Percentiles rank a stretch among this genome's conserved stretches.
These are phyloP conservation scores for Colletotrichum viniferum DNA, from an alignment of 2,329 filamentous ascomycete species.

Conservation along the genomic window DNA sequence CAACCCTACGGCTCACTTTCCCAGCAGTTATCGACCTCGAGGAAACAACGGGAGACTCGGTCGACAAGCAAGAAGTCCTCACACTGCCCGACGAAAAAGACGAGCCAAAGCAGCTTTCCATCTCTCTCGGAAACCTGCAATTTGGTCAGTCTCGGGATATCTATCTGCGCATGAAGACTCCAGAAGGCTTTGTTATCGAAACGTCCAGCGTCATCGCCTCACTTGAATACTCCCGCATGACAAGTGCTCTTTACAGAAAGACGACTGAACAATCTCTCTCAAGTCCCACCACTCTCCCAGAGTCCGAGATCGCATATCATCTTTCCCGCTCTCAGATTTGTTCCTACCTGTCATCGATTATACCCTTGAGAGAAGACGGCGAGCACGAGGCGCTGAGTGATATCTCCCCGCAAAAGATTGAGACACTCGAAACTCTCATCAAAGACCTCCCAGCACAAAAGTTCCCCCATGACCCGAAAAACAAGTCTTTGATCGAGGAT, in stretches of 20 bases:
- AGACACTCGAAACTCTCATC: slow-evolving; percentile 35
- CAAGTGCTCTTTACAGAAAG: not conserved
- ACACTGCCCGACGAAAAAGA: slow-evolving; percentile 14
- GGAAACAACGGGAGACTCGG: slow-evolving; percentile 42
- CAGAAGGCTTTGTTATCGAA: not conserved
- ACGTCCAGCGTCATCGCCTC: slow-evolving; percentile 12
- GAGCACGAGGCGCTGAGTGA: slow-evolving; percentile 35
- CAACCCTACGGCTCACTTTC: slow-evolving; percentile 46
- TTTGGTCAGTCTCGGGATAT: slow-evolving; percentile 66
- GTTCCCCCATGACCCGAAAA: slow-evolving; percentile 39
- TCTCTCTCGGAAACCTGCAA: slow-evolving; percentile 57
- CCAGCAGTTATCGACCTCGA: slow-evolving; percentile 38
- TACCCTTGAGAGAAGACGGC: slow-evolving; percentile 37
- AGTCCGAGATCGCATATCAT: slow-evolving; percentile 53
- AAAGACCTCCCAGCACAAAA: slow-evolving; percentile 36
- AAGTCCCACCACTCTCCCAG: slow-evolving; percentile 28
- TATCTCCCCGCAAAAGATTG: not conserved
- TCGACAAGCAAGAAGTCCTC: slow-evolving; percentile 36
- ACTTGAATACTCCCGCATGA: slow-evolving; percentile 26
- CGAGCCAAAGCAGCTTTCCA: slow-evolving; percentile 30
- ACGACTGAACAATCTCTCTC: slow-evolving; percentile 22
- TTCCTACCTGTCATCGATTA: slow-evolving; percentile 50
- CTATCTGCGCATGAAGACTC: slow-evolving; percentile 43
- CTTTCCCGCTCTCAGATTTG: slow-evolving; percentile 55
- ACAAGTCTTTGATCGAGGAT: slow-evolving; percentile 54